A percentile compares a stretch with the other conserved stretches of the same genome.
These are phyloP conservation scores for Psilocybe sp. DNA, from an alignment of 768 basidiomycete species.

Conservation along the genomic window DNA sequence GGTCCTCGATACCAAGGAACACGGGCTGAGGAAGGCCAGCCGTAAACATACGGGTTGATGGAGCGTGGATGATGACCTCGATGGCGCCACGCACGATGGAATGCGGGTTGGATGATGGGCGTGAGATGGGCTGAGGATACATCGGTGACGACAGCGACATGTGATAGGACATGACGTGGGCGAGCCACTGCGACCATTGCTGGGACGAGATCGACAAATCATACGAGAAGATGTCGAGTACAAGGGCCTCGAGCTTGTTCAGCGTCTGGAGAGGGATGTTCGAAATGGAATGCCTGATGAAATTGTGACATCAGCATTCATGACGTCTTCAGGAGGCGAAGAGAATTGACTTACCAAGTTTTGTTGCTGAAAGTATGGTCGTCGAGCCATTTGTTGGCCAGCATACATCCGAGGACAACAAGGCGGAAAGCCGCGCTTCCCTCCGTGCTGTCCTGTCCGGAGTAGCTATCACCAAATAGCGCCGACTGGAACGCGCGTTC, in stretches of 20 bases:
- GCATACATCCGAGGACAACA: constrained; percentile 77
- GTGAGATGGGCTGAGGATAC: constrained; percentile 73
- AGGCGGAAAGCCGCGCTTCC: constrained; percentile 68
- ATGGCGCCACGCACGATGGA: constrained; percentile 65
- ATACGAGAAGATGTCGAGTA: constrained; percentile 67
- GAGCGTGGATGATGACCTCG: constrained; percentile 63
- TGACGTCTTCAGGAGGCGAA: constrained; percentile 3
- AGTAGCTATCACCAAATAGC: constrained; percentile 50
- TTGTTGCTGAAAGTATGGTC: constrained; percentile 90
- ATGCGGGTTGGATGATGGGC: constrained; percentile 71
- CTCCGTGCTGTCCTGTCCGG: constrained; percentile 47
- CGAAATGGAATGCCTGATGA: constrained; percentile 73
- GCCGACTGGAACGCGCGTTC: constrained; percentile 64
- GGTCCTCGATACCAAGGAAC: constrained; percentile 70
- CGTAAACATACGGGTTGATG: constrained; percentile 23
- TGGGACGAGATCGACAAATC: constrained; percentile 64
- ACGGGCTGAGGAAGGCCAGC: constrained; percentile 52
- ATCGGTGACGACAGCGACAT: constrained; percentile 54
- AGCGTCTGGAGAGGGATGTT: constrained; percentile 67
- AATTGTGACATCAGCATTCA: constrained; percentile 7
- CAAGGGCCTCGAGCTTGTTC: constrained; percentile 69
- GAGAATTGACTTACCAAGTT: constrained; percentile 60
- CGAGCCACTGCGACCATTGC: constrained; percentile 73
- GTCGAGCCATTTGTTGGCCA: constrained; percentile 87
- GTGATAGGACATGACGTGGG: constrained; percentile 64